phyloP scores from a whole-genome alignment of 106 monocot genomes.

The Apostasia shenzhenica region DNA sequence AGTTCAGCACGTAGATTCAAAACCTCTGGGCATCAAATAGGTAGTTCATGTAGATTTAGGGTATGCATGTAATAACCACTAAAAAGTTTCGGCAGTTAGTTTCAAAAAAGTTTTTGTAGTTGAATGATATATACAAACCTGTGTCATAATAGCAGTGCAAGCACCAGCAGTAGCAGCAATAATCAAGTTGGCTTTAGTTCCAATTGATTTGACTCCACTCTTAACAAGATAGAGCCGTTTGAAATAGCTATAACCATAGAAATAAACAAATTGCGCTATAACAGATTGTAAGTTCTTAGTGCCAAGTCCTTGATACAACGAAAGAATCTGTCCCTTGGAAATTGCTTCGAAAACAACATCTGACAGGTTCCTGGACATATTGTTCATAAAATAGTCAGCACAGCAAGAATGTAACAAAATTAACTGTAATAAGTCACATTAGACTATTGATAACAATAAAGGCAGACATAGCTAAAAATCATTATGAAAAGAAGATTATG shows the following conservation, averaged over 20 bases:
- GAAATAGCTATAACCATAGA: conserved; percentile 97
- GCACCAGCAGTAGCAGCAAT: conserved; percentile 93
- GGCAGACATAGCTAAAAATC: no score
- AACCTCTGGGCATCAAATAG: no score
- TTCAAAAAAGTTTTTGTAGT: not conserved
- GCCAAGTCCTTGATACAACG: conserved; percentile 85
- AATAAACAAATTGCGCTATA: conserved; percentile 88
- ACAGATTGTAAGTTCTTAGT: conserved; percentile 93
- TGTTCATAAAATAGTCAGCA: no score
- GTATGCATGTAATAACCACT: not conserved
- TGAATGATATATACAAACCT: conserved; percentile 32
- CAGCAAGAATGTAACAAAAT: no score
- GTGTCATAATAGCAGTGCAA: conserved; percentile 79
- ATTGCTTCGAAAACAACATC: conserved; percentile 94
- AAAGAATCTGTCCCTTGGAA: conserved; percentile 54
- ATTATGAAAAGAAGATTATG: no score
- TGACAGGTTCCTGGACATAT: conserved; percentile 58
- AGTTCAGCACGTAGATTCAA: no score
- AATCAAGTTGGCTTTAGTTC: conserved; percentile 83
- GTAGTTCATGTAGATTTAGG: no score
- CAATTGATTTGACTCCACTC: conserved; percentile 64
- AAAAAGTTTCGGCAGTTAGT: not conserved
- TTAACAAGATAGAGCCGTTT: conserved; percentile 77
- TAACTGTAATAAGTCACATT: no score
- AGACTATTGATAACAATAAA: no score